Evolutionary conservation across 2,329 filamentous ascomycete genomes (phyloP), one percentile per base, ranked within the genome.

Genomic region (Pseudogymnoascus verrucosus): DNA sequence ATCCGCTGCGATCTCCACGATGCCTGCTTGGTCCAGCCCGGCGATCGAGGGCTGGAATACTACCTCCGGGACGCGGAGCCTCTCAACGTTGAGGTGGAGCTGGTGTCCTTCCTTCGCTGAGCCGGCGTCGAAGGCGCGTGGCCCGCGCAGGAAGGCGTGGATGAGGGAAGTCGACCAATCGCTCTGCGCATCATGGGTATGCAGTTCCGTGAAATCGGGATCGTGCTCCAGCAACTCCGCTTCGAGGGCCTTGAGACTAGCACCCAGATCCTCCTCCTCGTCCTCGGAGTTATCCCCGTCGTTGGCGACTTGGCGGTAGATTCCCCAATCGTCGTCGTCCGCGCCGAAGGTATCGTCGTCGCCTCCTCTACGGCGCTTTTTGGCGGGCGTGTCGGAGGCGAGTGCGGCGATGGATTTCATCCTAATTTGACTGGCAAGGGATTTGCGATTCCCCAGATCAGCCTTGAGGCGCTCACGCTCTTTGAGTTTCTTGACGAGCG

Each of bases 341-440:
- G 93, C 93, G 64, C 95, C 95, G 73, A 99, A 99, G 65, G 91
- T 92, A 73, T 99, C 95, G 71, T 99, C 95, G 73, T 98, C 93
- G 3, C 89, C 90, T 6, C 91, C 92, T 16, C 93, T 87, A 12
- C 91, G 82, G 64, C 93, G 85, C 76, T 96, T 96, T 74, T 93
- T 92, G 67, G 82, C 80, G 0, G 93, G 92, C 5, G 85, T 87
- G 75, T 99, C 95, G 0, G 93, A 93, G 2, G 95, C 95, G 1
- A 99, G 87, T 72, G 96, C 97, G 65, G 95, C 95, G 64, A 99
- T 92, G 61, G 89, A 93, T 78, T 98, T 98, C 95, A 99, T 99
- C 67, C 95, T 90, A 77, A 96, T 96, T 76, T 98, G 93, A 64
- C 90, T 95, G 7, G 95, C 95, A 19, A 97, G 86, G 0, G 93